Evolutionary conservation across 805 yeast genomes (phyloP).

Genomic region (Phaffomyces antillensis): DNA sequence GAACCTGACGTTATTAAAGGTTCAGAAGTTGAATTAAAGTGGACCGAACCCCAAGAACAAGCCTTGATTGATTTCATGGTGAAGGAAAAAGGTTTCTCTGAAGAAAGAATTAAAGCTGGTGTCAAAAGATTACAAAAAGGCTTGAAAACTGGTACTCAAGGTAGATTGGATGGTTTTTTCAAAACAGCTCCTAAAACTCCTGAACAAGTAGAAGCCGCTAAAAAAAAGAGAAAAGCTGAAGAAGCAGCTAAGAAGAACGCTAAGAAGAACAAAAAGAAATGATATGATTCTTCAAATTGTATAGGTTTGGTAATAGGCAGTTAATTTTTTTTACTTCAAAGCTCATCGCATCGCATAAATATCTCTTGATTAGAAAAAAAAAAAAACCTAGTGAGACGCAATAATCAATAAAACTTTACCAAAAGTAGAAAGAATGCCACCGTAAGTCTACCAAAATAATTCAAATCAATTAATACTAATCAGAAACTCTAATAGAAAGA

Average conservation of each 20-base stretch:
- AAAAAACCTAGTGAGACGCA: not conserved
- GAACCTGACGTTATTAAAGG: constrained; percentile 73
- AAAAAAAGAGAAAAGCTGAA: constrained; percentile 22
- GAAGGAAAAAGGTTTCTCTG: constrained; percentile 82
- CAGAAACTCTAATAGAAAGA: constrained; percentile 9
- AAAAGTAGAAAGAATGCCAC: constrained; percentile 12
- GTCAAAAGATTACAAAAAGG: constrained; percentile 81
- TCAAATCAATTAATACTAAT: not conserved
- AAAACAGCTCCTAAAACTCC: constrained; percentile 52
- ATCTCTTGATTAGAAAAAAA: not conserved
- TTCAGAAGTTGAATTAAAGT: constrained; percentile 60
- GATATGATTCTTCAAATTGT: not conserved
- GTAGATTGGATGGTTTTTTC: constrained; percentile 88
- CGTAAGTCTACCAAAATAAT: constrained; percentile 8
- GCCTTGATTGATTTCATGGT: constrained; percentile 81
- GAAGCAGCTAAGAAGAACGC: constrained; percentile 22
- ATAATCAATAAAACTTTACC: not conserved
- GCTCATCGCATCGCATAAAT: not conserved
- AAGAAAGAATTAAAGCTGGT: constrained; percentile 84
- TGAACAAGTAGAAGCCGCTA: constrained; percentile 30
- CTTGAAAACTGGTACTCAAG: constrained; percentile 79
- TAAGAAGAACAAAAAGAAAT: constrained; percentile 16
- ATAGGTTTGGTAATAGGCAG: not conserved
- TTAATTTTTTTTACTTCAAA: not conserved
- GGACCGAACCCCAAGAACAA: constrained; percentile 84